Base-by-base conservation (phyloP, 2,329 filamentous ascomycete species). In the Passalora sequoiae region DNA sequence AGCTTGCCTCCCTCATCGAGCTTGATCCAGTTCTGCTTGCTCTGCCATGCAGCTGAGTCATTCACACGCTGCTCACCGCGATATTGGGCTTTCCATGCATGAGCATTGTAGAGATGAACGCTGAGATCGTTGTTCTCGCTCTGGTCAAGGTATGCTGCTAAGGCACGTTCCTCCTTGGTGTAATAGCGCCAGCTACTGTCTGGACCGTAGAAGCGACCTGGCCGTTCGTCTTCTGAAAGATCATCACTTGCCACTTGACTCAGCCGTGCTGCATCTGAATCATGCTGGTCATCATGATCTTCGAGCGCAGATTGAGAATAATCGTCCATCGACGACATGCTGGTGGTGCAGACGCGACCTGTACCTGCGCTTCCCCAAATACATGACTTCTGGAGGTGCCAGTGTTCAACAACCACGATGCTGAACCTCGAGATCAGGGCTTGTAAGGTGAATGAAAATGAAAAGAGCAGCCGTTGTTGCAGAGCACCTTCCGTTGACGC, bases 51-150 rank as follows among this genome's bases (percentile, higher is more conserved):
- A 43, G 42, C 52, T 3, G 47, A n/a, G 7, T 37, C 19, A 4
- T 37, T 21, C 2, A 37, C 27, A n/a, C 17, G 10, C 10, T 53
- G 13, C 8, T 28, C 38, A 19, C 54, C 46, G 17, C 53, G 54
- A 6, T 55, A 37, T n/a, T 74, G 68, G 25, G 69, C 66, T 62
- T 83, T 88, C 42, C 94, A 69, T 25, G 76, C 76, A 66, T 84
- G 83, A 0, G 83, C 74, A 63, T 92, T 87, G 67, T 86, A 94
- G 4, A 96, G 69, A 66, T 95, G 89, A 32, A 82, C 67, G 0
- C 78, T 73, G 8, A 96, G 68, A 60, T 96, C 83, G 40, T 75
- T 70, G 28, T 83, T 77, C 25, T 78, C 72, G 12, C 80, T 61
- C 33, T 78, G 73, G 45, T 83, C 76, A 43, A 94, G 69, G 6